phyloP scores from a whole-genome alignment of 73 alveolate species.

The Symbiodinium natans region DNA sequence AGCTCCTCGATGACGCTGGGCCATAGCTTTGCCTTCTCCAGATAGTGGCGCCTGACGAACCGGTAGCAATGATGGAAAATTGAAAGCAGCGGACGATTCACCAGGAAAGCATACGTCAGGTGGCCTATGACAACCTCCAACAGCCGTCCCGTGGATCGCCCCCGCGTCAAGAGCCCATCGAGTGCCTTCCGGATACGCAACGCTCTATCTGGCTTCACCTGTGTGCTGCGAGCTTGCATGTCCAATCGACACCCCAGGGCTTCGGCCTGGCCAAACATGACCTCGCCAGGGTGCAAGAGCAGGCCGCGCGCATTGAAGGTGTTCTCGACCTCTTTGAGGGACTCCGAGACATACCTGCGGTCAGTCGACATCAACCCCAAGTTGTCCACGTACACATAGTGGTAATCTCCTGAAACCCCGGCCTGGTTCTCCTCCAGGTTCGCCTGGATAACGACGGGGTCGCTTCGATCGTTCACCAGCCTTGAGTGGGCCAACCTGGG shows the following conservation, averaged over 20 bases:
- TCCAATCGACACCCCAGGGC: neutral
- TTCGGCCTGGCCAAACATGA: neutral
- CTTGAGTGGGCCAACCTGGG: neutral
- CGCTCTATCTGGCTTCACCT: neutral
- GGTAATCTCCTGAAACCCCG: no score
- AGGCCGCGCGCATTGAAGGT: neutral
- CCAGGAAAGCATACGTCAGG: neutral
- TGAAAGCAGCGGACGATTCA: neutral
- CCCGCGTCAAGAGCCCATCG: neutral
- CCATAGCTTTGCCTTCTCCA: neutral
- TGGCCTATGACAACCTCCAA: constrained; percentile 24
- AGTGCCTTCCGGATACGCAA: neutral
- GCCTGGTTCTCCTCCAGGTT: neutral
- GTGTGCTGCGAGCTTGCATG: neutral
- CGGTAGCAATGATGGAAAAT: neutral
- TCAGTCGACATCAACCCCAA: neutral
- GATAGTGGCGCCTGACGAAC: neutral
- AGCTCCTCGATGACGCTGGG: constrained; percentile 7
- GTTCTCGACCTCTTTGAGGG: neutral
- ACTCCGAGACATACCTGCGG: neutral
- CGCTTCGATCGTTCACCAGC: neutral
- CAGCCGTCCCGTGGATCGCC: neutral
- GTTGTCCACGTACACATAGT: neutral
- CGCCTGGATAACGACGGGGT: neutral
- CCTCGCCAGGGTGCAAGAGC: neutral